Conservation (phyloP, 176 grass and related monocot genomes). For the Aegilops longissima region DNA sequence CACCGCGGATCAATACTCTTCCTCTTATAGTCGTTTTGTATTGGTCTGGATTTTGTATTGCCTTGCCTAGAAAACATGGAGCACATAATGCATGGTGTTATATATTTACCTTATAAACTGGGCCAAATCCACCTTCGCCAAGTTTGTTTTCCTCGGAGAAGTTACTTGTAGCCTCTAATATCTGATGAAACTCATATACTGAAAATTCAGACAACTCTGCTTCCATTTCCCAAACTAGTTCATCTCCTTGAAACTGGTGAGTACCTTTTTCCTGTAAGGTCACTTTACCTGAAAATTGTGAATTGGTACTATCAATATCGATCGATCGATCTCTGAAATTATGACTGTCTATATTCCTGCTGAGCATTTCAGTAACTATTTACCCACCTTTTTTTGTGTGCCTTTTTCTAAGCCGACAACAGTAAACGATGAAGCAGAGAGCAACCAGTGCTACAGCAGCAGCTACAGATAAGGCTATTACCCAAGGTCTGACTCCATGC, state of each 20-base stretch:
- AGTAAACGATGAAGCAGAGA: not conserved
- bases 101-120: conserved; percentile 1
- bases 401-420: not conserved
- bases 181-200: not conserved
- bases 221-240: conserved; percentile 7
- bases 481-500: not conserved
- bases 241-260: not conserved
- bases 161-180: not conserved
- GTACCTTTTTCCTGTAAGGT: not conserved
- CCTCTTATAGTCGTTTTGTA: not conserved
- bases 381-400: not conserved
- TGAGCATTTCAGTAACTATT: not conserved
- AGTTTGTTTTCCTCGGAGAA: not conserved
- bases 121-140: conserved; percentile 8
- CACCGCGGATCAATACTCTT: not conserved
- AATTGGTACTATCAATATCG: not conserved
- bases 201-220: not conserved
- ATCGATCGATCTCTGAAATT: not conserved
- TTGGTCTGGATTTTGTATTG: conserved; percentile 19
- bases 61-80: not conserved
- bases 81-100: not conserved
- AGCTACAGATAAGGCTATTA: not conserved
- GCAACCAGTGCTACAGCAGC: not conserved
- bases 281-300: not conserved
- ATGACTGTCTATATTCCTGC: not conserved